phyloP scores from a whole-genome alignment of 2,329 filamentous ascomycete species.

The Colletotrichum sidae region DNA sequence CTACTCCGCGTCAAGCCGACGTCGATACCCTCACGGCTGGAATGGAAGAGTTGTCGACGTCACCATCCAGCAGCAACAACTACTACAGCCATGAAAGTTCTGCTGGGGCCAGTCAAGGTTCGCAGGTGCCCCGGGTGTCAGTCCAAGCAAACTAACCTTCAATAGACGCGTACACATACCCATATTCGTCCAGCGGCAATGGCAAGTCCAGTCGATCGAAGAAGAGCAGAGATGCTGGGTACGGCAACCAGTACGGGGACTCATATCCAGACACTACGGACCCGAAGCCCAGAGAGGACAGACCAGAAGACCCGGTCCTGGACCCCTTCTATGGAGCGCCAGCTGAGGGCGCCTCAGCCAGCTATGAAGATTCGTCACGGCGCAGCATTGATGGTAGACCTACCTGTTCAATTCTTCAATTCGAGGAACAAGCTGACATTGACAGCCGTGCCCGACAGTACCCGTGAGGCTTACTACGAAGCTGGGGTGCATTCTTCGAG shows the following conservation, averaged over 20 bases:
- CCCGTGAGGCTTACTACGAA: neutral
- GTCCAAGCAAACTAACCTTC: neutral
- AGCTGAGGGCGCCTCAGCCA: neutral
- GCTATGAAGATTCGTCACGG: too few species aligned
- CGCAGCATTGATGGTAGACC: too few species aligned
- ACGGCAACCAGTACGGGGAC: conserved; percentile 16
- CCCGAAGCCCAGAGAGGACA: neutral
- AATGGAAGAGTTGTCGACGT: conserved; percentile 23
- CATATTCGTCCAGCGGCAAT: neutral
- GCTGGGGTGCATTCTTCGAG: too few species aligned
- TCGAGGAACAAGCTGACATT: too few species aligned
- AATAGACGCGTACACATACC: neutral
- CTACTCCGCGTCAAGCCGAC: conserved; percentile 42
- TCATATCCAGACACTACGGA: conserved; percentile 1
- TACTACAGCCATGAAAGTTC: conserved; percentile 13
- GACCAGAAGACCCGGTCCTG: neutral
- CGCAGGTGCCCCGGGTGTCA: neutral
- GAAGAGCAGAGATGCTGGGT: conserved; percentile 23
- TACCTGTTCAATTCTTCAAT: too few species aligned
- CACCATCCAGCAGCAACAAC: conserved; percentile 9
- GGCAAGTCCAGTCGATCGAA: conserved; percentile 15
- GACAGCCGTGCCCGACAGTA: too few species aligned
- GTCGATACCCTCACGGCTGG: conserved; percentile 40
- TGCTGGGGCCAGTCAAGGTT: conserved; percentile 1
- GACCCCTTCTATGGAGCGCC: conserved; percentile 31